Evolutionary conservation across 768 basidiomycete species (phyloP).

Genomic region (Aureoboletus auriporus): DNA sequence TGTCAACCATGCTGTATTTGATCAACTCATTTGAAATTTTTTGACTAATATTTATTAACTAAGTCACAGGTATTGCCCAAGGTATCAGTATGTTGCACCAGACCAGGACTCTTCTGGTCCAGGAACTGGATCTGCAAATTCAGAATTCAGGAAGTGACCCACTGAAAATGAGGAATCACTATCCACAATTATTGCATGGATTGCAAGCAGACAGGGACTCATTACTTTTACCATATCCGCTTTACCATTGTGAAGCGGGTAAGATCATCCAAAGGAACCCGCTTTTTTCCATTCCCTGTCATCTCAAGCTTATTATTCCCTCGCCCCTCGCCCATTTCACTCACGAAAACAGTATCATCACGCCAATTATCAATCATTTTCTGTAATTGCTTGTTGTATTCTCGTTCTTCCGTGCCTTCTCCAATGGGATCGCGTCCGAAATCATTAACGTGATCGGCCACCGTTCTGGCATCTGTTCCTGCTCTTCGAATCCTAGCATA

Average conservation of each 20-base stretch:
- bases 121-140: too few relatives aligned
- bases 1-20: too few relatives aligned
- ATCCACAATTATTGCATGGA: too few relatives aligned
- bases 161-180: too few relatives aligned
- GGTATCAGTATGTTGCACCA: too few relatives aligned
- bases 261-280: constrained; percentile 79
- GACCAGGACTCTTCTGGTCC: too few relatives aligned
- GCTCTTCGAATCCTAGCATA: constrained; percentile 73
- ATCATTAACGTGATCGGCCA: constrained; percentile 76
- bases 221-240: constrained; percentile 59
- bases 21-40: too few relatives aligned
- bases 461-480: constrained; percentile 74
- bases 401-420: constrained; percentile 83
- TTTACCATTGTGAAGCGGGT: constrained; percentile 97
- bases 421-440: constrained; percentile 90
- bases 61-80: too few relatives aligned
- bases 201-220: too few relatives aligned
- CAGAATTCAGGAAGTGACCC: too few relatives aligned
- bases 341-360: constrained; percentile 63
- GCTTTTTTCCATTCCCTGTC: constrained; percentile 35
- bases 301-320: constrained; percentile 15
- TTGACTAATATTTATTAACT: too few relatives aligned
- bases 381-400: constrained; percentile 81
- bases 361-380: constrained; percentile 60
- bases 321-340: constrained; percentile 67